These are phyloP conservation scores for Lithospermum erythrorhizon DNA, from an alignment of 257 asterid genomes.

Conservation along the genomic window DNA sequence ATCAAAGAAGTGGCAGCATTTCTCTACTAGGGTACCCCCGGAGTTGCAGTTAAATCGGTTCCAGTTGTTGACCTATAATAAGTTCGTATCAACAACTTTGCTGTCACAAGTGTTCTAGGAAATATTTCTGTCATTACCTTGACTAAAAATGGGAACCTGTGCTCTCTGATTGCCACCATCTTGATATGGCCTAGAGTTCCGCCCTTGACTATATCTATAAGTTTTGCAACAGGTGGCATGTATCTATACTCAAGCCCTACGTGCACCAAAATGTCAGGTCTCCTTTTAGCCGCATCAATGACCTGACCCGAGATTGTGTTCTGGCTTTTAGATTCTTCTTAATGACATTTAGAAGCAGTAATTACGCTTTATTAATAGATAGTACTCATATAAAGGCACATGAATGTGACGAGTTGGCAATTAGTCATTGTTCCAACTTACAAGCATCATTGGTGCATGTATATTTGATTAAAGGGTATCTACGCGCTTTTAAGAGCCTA, in stretches of 20 bases:
- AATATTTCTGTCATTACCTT: constrained; percentile 42
- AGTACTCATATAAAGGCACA: background rate
- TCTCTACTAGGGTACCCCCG: constrained; percentile 95
- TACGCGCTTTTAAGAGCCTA: too few relatives aligned
- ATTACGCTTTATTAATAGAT: background rate
- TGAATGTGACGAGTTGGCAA: too few relatives aligned
- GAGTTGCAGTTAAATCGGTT: constrained; percentile 82
- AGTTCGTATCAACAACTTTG: constrained; percentile 12
- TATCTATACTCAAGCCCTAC: constrained; percentile 94
- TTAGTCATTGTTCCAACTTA: too few relatives aligned
- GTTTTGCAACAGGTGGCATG: constrained; percentile 93
- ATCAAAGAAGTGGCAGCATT: constrained; percentile 97
- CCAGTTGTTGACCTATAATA: constrained; percentile 79
- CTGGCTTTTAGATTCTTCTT: background rate
- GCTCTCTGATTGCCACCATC: constrained; percentile 93
- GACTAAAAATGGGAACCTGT: constrained; percentile 87
- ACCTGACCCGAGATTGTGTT: constrained; percentile 31
- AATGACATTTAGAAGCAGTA: background rate
- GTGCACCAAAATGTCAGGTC: constrained; percentile 68
- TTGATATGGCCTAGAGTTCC: constrained; percentile 62
- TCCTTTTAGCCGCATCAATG: constrained; percentile 54
- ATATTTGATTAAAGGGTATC: too few relatives aligned
- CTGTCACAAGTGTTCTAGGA: constrained; percentile 6
- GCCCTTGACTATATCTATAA: constrained; percentile 60
- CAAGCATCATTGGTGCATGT: too few relatives aligned